Evolutionary conservation across 78 protist genomes (phyloP).

Genomic region (slime mould (Dictyostelium discoideum)): dicty_2.7 NC_007089.4:322501-323000

Average conservation of each 20-base stretch:
- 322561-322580: not conserved
- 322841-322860: slow-evolving; percentile 71
- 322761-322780: slow-evolving; percentile 67
- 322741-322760: slow-evolving; percentile 76
- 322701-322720: slow-evolving; percentile 41
- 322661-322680: slow-evolving; percentile 4
- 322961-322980: not conserved
- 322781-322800: slow-evolving; percentile 66
- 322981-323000: slow-evolving; percentile 8
- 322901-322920: not conserved
- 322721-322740: slow-evolving; percentile 62
- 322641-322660: slow-evolving; percentile 26
- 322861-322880: slow-evolving; percentile 54
- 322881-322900: not conserved
- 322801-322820: slow-evolving; percentile 59
- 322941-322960: not conserved
- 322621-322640: slow-evolving; percentile 45
- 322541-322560: not conserved
- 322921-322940: not conserved
- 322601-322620: slow-evolving; percentile 33
- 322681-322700: slow-evolving; percentile 44
- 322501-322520: not conserved
- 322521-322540: not conserved
- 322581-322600: not conserved
- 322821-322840: slow-evolving; percentile 51